A percentile compares a stretch with the other conserved stretches of the same genome.
Evolutionary conservation across 805 yeast species (phyloP).

Genomic region (Starmerella bombicola): DNA sequence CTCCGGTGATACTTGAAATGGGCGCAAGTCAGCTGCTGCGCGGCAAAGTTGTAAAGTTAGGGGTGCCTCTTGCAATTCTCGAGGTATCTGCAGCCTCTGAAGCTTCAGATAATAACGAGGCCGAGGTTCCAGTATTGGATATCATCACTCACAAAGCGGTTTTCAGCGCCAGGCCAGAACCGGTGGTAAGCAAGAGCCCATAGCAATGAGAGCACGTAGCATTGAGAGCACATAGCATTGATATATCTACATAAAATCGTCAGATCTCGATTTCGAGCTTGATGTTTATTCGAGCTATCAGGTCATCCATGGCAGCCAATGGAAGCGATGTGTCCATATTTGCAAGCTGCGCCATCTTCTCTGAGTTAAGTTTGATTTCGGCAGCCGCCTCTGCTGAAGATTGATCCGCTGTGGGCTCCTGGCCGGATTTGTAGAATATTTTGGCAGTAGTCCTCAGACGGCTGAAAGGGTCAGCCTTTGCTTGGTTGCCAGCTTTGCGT

Average conservation of each 20-base stretch:
- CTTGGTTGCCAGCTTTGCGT: conserved; percentile 28
- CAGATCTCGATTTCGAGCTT: conserved; percentile 29
- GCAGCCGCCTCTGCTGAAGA: conserved; percentile 9
- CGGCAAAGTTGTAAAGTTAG: conserved; percentile 18
- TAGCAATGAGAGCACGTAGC: no score
- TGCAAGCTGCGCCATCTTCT: conserved; percentile 4
- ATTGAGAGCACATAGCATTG: no score
- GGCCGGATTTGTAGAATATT: conserved; percentile 49
- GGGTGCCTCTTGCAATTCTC: conserved; percentile 20
- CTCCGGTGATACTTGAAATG: conserved; percentile 13
- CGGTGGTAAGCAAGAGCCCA: conserved; percentile 3
- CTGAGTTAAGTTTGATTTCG: conserved; percentile 3
- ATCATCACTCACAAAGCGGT: conserved; percentile 17
- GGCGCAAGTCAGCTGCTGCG: conserved; percentile 18
- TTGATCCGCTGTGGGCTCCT: conserved; percentile 10
- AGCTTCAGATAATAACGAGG: no score
- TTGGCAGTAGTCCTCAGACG: conserved; percentile 80
- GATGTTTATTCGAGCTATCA: conserved; percentile 31
- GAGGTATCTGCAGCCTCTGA: conserved; percentile 8
- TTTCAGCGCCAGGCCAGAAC: conserved; percentile 21
- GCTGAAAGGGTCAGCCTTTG: conserved; percentile 61
- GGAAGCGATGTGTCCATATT: conserved; percentile 12
- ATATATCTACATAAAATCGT: conserved; percentile 25
- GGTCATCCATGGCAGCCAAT: conserved; percentile 27
- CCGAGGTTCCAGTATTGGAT: conserved; percentile 13